A percentile compares a stretch with the other conserved stretches of the same genome.
Conservation (phyloP, 805 yeast species). For the Suhomyces prunicola region DNA sequence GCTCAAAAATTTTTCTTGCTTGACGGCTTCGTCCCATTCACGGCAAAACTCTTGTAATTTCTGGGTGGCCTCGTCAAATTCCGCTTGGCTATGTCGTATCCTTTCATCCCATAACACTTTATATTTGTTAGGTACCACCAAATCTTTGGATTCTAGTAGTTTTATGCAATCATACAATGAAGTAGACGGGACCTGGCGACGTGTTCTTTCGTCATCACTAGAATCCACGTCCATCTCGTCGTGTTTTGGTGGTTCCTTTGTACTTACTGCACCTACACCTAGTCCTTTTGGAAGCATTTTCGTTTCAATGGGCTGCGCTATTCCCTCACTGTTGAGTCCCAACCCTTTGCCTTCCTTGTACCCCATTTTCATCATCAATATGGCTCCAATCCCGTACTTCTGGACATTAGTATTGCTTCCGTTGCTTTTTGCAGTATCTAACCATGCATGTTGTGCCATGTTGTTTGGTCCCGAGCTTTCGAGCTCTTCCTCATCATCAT, state of each 20-base stretch:
- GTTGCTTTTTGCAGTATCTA: not conserved
- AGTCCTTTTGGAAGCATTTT: constrained; percentile 60
- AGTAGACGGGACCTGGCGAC: constrained; percentile 7
- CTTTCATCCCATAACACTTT: constrained; percentile 32
- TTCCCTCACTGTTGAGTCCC: constrained; percentile 73
- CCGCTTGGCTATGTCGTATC: constrained; percentile 1
- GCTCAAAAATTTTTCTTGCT: constrained; percentile 7
- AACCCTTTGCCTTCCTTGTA: constrained; percentile 79
- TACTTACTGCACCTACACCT: constrained; percentile 69
- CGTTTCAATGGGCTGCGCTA: constrained; percentile 75
- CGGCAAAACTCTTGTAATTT: constrained; percentile 13
- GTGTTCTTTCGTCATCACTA: constrained; percentile 19
- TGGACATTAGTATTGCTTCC: constrained; percentile 5
- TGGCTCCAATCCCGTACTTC: constrained; percentile 82
- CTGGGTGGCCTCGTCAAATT: constrained; percentile 11
- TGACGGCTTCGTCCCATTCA: constrained; percentile 13
- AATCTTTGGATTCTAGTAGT: constrained; percentile 30
- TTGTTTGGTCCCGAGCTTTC: constrained; percentile 5
- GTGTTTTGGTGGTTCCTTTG: constrained; percentile 16
- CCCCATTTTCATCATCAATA: constrained; percentile 79
- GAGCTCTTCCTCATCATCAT: constrained; percentile 16
- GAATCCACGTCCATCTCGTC: constrained; percentile 15
- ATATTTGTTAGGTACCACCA: constrained; percentile 33
- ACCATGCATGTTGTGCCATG: constrained; percentile 2
- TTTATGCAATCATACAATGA: constrained; percentile 34